These are phyloP conservation scores for Arxiozyma heterogenica DNA, from an alignment of 1,139 yeast genomes.

Conservation along the genomic window DNA sequence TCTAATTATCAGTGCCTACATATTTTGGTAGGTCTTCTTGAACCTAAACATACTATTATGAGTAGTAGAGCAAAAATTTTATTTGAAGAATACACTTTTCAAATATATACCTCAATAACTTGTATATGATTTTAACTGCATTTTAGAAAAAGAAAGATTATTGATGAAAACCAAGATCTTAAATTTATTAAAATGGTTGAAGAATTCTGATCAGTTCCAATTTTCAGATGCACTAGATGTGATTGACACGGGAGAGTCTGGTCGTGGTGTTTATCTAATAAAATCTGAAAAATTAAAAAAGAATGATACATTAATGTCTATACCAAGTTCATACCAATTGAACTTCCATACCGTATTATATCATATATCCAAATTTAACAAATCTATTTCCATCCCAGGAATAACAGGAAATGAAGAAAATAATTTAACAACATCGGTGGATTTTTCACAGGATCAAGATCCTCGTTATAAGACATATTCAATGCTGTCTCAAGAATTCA, in stretches of 20 bases:
- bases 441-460: conserved; percentile 11
- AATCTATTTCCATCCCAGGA: conserved; percentile 22
- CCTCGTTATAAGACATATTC: conserved; percentile 27
- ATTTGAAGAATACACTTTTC: not conserved
- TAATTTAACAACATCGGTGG: conserved; percentile 11
- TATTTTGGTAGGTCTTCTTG: too few species aligned
- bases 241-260: conserved; percentile 37
- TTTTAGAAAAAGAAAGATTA: not conserved
- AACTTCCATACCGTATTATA: conserved; percentile 49
- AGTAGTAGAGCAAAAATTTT: too few species aligned
- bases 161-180: conserved; percentile 14
- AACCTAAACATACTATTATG: too few species aligned
- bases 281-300: conserved; percentile 26
- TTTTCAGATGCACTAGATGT: conserved; percentile 23
- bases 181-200: conserved; percentile 19
- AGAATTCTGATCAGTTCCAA: conserved; percentile 13
- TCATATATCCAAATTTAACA: conserved; percentile 34
- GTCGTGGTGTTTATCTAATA: conserved; percentile 54
- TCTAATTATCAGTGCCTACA: too few species aligned
- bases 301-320: conserved; percentile 42
- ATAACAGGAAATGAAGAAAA: conserved; percentile 10
- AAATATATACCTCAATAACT: not conserved
- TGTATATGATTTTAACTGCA: not conserved
- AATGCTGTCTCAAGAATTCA: conserved; percentile 14
- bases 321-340: conserved; percentile 52